These are phyloP conservation scores for Aspergillus neotritici DNA, from an alignment of 2,329 filamentous ascomycete genomes.

Conservation along the genomic window DNA sequence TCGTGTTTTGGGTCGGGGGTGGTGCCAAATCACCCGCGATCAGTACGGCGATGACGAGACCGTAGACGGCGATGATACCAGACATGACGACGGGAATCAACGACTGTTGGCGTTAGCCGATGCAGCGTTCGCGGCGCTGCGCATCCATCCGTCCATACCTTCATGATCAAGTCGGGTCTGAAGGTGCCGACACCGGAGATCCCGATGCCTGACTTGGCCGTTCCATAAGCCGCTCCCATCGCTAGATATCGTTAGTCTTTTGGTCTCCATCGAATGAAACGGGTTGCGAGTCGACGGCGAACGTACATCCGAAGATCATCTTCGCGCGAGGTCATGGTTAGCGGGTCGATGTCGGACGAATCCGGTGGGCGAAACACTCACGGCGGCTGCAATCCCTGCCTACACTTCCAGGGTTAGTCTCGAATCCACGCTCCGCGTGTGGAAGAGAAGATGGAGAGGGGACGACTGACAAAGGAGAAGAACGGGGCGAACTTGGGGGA, in stretches of 20 bases:
- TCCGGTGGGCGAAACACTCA: conserved; percentile 27
- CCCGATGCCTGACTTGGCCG: conserved; percentile 62
- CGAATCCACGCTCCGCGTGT: not conserved
- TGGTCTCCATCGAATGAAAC: conserved; percentile 1
- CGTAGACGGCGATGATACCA: conserved; percentile 97
- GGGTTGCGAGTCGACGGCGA: too few relatives aligned
- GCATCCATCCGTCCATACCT: conserved; percentile 41
- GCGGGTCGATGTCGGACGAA: conserved; percentile 9
- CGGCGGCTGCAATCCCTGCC: conserved; percentile 47
- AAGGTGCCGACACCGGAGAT: conserved; percentile 63
- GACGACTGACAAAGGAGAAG: conserved; percentile 57
- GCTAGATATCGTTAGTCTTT: conserved; percentile 39
- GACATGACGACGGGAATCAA: conserved; percentile 72
- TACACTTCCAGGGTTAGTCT: conserved; percentile 26
- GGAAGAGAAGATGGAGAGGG: not conserved
- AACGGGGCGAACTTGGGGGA: conserved; percentile 62
- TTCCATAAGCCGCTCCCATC: conserved; percentile 62
- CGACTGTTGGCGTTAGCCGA: conserved; percentile 35
- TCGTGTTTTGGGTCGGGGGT: conserved; percentile 63
- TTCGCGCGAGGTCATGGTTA: conserved; percentile 25
- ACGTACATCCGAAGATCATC: conserved; percentile 51
- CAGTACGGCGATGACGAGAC: conserved; percentile 91
- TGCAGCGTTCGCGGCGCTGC: not conserved
- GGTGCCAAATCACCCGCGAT: conserved; percentile 86
- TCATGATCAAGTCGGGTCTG: conserved; percentile 63